Base-by-base conservation (phyloP, 2,329 filamentous ascomycete genomes). In the Cylindrodendrum hubeiense region DNA sequence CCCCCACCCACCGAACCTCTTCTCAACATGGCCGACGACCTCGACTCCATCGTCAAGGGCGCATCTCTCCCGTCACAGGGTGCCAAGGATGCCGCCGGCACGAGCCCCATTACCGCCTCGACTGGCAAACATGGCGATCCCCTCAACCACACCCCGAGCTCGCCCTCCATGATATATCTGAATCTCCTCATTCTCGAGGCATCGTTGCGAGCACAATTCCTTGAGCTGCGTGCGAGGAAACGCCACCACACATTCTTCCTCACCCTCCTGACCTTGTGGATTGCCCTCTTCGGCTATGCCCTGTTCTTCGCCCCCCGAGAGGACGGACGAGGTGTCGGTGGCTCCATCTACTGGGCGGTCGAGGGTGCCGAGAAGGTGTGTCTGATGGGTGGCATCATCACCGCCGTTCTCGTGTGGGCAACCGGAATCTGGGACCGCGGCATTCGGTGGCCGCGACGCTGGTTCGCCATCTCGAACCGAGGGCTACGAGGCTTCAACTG, bases 101-200 rank as follows among this genome's bases (percentile, higher is more conserved):
- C 81, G 56, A 81, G 80, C 75, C 79, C 83, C 73, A 81, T 84
- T 76, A 71, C 78, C 69, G 78, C 83, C 68, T 72, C 82, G 69
- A 71, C 82, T 72, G 74, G 73, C 72, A 86, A 85, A 73, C 79
- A 84, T 28, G 82, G 83, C 76, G 94, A 97, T 77, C 93, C 94
- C 28, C 87, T 95, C 67, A 91, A 90, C 73, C 90, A 91, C 67
- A 89, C 95, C 17, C 95, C 95, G n/a, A 95, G 93, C 76, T 94
- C 93, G 17, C 95, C 95, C 49, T 93, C 94, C 59, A 96, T 97
- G 85, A 98, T 99, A 77, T 99, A 99, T 82, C 90, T 99, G 75
- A 99, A 99, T 81, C 91, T 99, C 24, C 88, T 99, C 64, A 97
- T 99, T 74, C 93, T 99, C 79, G 96, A 99, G 80, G 94, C 94